phyloP scores from a whole-genome alignment of 805 yeast genomes.

The Candida nitratophila region DNA sequence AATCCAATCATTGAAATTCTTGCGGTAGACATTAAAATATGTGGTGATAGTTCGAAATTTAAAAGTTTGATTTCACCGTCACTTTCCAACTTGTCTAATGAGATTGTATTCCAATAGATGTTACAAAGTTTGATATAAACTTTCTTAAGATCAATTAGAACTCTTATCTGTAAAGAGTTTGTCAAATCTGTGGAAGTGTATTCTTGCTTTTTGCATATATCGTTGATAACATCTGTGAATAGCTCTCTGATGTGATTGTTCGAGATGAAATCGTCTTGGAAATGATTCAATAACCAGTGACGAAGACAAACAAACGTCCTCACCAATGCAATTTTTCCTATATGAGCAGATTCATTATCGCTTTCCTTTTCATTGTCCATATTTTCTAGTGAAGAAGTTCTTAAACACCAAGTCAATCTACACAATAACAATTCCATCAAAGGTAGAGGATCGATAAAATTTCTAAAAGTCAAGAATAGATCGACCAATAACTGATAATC shows the following conservation, averaged over 20 bases:
- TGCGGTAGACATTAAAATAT: slow-evolving; percentile 20
- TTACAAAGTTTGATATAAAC: slow-evolving; percentile 23
- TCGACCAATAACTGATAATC: slow-evolving; percentile 78
- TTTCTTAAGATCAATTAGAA: slow-evolving; percentile 26
- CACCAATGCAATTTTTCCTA: slow-evolving; percentile 63
- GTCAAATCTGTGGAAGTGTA: slow-evolving; percentile 6
- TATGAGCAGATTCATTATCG: slow-evolving; percentile 18
- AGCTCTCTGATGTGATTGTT: slow-evolving; percentile 38
- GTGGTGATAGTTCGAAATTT: slow-evolving; percentile 15
- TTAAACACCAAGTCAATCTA: slow-evolving; percentile 69
- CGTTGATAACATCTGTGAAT: slow-evolving; percentile 37
- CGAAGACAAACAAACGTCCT: slow-evolving; percentile 82
- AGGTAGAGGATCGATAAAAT: slow-evolving; percentile 52
- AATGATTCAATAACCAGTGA: slow-evolving; percentile 87
- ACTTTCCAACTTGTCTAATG: slow-evolving; percentile 14
- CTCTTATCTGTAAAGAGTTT: slow-evolving; percentile 15
- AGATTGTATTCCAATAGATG: slow-evolving; percentile 25
- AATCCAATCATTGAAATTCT: slow-evolving; percentile 32
- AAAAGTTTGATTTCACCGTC: slow-evolving; percentile 10
- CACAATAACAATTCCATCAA: slow-evolving; percentile 56
- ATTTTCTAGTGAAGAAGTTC: slow-evolving; percentile 10
- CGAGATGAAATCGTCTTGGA: slow-evolving; percentile 72
- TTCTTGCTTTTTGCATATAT: slow-evolving; percentile 21
- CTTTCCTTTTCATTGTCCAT: slow-evolving; percentile 4
- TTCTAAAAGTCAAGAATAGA: slow-evolving; percentile 77